phyloP scores from a whole-genome alignment of 495 filamentous ascomycete species.

The Podospora fimiseda region DNA sequence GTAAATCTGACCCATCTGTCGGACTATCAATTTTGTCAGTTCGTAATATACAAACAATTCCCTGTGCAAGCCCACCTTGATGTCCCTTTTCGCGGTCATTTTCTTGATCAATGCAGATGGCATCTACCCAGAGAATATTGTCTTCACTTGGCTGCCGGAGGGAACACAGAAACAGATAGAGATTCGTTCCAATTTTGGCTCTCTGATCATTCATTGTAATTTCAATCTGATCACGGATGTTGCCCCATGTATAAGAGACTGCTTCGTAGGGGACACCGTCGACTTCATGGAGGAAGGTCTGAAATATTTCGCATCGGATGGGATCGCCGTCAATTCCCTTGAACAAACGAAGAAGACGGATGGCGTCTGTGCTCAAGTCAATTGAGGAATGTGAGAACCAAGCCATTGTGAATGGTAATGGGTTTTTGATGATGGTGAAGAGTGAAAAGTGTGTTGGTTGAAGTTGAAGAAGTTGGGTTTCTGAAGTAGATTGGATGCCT shows the following conservation, averaged over 20 bases:
- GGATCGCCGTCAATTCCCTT: neutral
- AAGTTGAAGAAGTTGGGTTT: too few species aligned
- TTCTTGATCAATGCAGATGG: conserved; percentile 2
- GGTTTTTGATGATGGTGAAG: too few species aligned
- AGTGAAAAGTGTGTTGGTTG: too few species aligned
- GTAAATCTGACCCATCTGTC: neutral
- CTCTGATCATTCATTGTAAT: neutral
- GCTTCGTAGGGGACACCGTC: neutral
- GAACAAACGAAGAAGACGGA: neutral
- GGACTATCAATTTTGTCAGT: too few species aligned
- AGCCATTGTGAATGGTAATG: too few species aligned
- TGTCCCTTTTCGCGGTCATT: neutral
- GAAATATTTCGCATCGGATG: conserved; percentile 5
- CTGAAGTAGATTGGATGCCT: too few species aligned
- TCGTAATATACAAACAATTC: too few species aligned
- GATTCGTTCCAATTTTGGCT: neutral
- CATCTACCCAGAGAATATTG: neutral
- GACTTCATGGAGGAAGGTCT: neutral
- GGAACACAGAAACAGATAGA: neutral
- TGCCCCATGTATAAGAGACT: conserved; percentile 2
- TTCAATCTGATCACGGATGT: neutral
- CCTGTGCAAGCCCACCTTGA: too few species aligned
- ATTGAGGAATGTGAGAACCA: conserved; percentile 2
- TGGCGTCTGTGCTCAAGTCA: neutral
- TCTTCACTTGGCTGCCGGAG: neutral